These are phyloP conservation scores for Mercurialis annua DNA, from an alignment of 345 rosid genomes.

Conservation along the genomic window DNA sequence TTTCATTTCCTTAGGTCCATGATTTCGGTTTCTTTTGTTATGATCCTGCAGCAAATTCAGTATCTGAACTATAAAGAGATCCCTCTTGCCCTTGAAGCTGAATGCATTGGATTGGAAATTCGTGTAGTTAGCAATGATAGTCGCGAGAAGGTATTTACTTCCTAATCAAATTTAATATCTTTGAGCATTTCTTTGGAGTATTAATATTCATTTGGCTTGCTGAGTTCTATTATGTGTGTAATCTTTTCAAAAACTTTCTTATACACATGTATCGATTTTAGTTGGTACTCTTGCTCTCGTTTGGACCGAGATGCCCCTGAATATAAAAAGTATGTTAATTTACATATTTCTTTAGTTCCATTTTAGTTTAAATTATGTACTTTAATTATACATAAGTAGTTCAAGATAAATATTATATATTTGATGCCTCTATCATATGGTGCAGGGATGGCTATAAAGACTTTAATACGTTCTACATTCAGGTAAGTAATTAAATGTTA, in stretches of 20 bases:
- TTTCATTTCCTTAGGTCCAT: slow-evolving; percentile 60
- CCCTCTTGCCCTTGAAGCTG: slow-evolving; percentile 91
- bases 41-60: slow-evolving; percentile 69
- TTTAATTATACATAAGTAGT: not conserved
- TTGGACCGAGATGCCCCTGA: slow-evolving; percentile 96
- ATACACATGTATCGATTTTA: slow-evolving; percentile 83
- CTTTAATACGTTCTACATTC: slow-evolving; percentile 97
- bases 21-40: slow-evolving; percentile 95
- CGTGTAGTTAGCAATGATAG: slow-evolving; percentile 98
- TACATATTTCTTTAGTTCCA: not conserved
- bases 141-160: slow-evolving; percentile 76
- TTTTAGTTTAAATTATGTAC: not conserved
- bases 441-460: slow-evolving; percentile 99
- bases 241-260: not conserved
- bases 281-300: slow-evolving; percentile 95
- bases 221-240: not conserved
- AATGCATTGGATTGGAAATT: slow-evolving; percentile 89
- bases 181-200: not conserved
- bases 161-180: not conserved
- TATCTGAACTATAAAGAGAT: slow-evolving; percentile 84
- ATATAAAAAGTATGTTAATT: slow-evolving; percentile 58
- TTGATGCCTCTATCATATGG: slow-evolving; percentile 32
- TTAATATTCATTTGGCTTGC: not conserved
- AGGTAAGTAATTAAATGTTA: slow-evolving; percentile 50
- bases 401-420: no score